Evolutionary conservation across 257 asterid species (phyloP).

Genomic region (Mentha longifolia): DNA sequence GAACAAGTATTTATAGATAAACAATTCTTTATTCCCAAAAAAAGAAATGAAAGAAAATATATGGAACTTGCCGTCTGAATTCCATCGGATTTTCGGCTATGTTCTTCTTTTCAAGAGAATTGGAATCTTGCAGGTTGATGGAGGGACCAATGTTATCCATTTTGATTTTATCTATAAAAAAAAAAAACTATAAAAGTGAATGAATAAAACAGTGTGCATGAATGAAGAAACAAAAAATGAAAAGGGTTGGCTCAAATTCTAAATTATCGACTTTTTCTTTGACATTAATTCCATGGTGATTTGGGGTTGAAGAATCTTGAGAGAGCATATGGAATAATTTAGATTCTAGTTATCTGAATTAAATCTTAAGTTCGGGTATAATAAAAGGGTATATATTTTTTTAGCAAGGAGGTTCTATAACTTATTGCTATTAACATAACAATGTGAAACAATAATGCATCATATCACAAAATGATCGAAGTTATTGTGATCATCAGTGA

Average conservation of each 20-base stretch:
- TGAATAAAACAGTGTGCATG: not conserved
- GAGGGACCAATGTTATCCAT: constrained; percentile 6
- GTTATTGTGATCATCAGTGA: too few species aligned
- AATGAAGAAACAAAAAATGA: too few species aligned
- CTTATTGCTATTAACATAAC: too few species aligned
- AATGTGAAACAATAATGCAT: too few species aligned
- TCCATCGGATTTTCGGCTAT: constrained; percentile 6
- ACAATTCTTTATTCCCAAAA: too few species aligned
- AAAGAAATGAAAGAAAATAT: too few species aligned
- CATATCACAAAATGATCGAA: too few species aligned
- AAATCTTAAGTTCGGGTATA: not conserved
- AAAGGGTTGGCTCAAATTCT: not conserved
- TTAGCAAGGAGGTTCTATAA: too few species aligned
- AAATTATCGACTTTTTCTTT: not conserved
- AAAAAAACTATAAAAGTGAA: not conserved
- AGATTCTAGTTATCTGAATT: not conserved
- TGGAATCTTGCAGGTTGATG: not conserved
- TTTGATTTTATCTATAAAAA: not conserved
- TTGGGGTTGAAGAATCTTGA: not conserved
- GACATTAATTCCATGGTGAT: constrained; percentile 25
- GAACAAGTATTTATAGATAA: not conserved
- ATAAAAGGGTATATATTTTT: too few species aligned
- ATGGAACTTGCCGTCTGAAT: not conserved
- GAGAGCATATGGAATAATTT: constrained; percentile 2
- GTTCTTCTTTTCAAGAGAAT: constrained; percentile 7